phyloP scores from a whole-genome alignment of 345 rosid species.

The Syzygium aqueum region DNA sequence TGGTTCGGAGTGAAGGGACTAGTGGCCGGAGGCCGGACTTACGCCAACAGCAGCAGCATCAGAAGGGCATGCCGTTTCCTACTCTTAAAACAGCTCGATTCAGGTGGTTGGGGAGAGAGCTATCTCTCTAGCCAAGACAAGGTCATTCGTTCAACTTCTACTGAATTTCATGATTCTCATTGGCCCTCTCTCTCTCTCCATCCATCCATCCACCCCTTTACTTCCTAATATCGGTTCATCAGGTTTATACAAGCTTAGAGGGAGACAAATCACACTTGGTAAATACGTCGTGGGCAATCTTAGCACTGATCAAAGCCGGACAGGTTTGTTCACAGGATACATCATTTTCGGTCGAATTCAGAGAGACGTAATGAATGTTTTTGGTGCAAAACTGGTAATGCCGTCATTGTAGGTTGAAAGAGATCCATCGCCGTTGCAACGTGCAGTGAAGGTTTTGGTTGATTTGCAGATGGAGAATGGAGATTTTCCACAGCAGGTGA shows the following conservation, averaged over 20 bases:
- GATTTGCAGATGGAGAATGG: slow-evolving; percentile 55
- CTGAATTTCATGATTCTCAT: neutral
- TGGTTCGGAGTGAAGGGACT: slow-evolving; percentile 72
- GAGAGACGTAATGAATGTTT: neutral
- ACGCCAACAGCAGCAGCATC: slow-evolving; percentile 18
- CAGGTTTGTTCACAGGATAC: slow-evolving; percentile 24
- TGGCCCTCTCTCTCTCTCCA: neutral
- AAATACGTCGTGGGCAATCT: slow-evolving; percentile 72
- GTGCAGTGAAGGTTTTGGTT: slow-evolving; percentile 37
- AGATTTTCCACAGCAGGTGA: slow-evolving; percentile 66
- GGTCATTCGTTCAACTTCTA: slow-evolving; percentile 11
- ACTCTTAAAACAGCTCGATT: slow-evolving; percentile 39
- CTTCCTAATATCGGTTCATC: neutral
- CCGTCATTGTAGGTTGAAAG: slow-evolving; percentile 20
- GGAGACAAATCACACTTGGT: slow-evolving; percentile 37
- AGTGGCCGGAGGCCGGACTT: slow-evolving; percentile 32
- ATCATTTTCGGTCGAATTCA: neutral
- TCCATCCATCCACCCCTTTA: neutral
- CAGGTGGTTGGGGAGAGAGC: slow-evolving; percentile 80
- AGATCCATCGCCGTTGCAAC: slow-evolving; percentile 48
- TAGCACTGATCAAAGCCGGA: slow-evolving; percentile 56
- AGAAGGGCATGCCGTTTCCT: slow-evolving; percentile 51
- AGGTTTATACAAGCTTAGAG: slow-evolving; percentile 45
- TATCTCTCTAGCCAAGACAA: slow-evolving; percentile 50
- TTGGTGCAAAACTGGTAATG: too few relatives aligned